These are phyloP conservation scores for Rhodotorula graminis DNA, from an alignment of 768 basidiomycete species.

Conservation along the genomic window DNA sequence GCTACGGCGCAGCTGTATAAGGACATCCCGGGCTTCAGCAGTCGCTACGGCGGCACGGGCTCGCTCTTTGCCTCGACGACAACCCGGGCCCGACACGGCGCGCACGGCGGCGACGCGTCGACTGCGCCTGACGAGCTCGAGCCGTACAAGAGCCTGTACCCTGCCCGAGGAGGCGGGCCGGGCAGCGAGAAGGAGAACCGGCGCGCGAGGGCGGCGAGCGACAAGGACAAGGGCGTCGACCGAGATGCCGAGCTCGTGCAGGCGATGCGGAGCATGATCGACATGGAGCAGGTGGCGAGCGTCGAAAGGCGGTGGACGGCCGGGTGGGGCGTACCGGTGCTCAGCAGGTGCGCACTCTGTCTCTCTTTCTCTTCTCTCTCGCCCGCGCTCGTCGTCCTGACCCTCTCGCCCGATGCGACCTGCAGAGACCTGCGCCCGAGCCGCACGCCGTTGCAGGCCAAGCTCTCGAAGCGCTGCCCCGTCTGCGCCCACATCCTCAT, in stretches of 20 bases:
- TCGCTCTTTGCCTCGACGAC: constrained; percentile 20
- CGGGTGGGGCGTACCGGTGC: constrained; percentile 69
- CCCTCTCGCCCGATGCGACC: background rate
- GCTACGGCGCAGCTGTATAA: constrained; percentile 82
- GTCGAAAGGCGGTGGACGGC: constrained; percentile 74
- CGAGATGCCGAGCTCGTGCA: constrained; percentile 57
- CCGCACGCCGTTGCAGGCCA: constrained; percentile 86
- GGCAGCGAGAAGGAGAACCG: constrained; percentile 10
- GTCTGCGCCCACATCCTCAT: constrained; percentile 92
- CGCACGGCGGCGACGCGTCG: constrained; percentile 17
- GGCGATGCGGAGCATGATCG: constrained; percentile 57
- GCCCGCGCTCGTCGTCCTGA: background rate
- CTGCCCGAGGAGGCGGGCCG: background rate
- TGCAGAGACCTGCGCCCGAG: constrained; percentile 74
- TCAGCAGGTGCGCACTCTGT: constrained; percentile 56
- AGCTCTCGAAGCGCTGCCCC: constrained; percentile 91
- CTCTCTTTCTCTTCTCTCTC: no score
- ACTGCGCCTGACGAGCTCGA: constrained; percentile 44
- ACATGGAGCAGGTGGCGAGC: constrained; percentile 59
- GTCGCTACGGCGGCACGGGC: constrained; percentile 38
- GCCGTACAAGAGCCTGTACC: constrained; percentile 33
- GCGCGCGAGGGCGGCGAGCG: background rate
- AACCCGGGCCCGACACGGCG: constrained; percentile 12
- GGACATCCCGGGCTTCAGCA: constrained; percentile 53
- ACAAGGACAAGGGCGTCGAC: constrained; percentile 16